Evolutionary conservation across 352 stramenopile species (phyloP), one percentile per base, ranked within the genome.

Genomic region (Phytophthora brassicae): DNA sequence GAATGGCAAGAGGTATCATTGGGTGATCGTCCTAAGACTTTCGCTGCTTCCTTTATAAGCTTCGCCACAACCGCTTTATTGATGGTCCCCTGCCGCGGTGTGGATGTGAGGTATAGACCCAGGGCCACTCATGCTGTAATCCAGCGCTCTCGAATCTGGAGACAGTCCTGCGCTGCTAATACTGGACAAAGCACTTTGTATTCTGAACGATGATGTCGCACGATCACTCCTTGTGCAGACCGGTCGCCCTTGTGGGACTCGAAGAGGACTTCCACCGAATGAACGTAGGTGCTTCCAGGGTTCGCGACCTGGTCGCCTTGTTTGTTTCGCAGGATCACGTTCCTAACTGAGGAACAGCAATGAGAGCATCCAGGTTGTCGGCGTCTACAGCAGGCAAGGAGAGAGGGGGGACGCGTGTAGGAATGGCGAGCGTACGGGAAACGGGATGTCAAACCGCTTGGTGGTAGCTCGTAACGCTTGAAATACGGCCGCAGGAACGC

Each of bases 1-100:
- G 66, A 74, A 28, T 69, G 59, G 6, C 35, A 6, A 9, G 60
- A 70, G 51, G 58, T 65, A 48, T 70, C 56, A 4, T 52, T 46
- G 19, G 26, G 22, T 2, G 17, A 4, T 4, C 60, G 26, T 13
- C 50, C 60, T 38, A 66, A 61, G 31, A 8, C 4, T 12, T 42
- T n/a, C 16, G 65, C 65, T 39, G 65, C 55, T 3, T 35, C 20
- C 33, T 69, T 74, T 39, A 74, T 70, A 6, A 23, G n/a, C 0
- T 33, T 41, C 3, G 50, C 55, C 0, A 69, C 60, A 14, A 13
- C 19, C 0, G 23, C 14, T 20, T 66, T 74, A 41, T 74, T 66
- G 45, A 70, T 64, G 0, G 56, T 64, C 2, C 16, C 14, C 0
- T 8, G 55, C 3, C 6, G 7, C 9, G 42, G 23, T 2, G 26